Evolutionary conservation across 2,329 filamentous ascomycete species (phyloP).

Genomic region (Emericellopsis cladophorae): DNA sequence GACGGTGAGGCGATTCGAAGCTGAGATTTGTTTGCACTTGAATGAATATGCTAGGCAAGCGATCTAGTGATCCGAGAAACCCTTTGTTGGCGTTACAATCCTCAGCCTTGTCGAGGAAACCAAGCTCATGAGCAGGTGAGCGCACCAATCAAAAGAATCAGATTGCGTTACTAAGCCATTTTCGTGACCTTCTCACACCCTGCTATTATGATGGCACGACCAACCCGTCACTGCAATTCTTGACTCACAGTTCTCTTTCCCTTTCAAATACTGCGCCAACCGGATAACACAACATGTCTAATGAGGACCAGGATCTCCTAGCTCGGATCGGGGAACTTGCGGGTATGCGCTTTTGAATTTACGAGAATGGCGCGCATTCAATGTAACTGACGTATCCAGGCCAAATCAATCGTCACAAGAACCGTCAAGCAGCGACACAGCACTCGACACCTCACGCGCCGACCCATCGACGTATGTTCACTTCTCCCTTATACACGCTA

Average conservation of each 20-base stretch:
- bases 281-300: conserved; percentile 21
- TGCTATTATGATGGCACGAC: no score
- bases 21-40: no score
- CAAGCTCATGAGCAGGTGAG: no score
- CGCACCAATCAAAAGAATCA: no score
- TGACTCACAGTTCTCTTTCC: not conserved
- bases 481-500: not conserved
- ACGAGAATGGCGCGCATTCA: conserved; percentile 3
- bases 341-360: conserved; percentile 18
- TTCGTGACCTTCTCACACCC: no score
- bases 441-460: conserved; percentile 9
- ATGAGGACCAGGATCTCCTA: conserved; percentile 39
- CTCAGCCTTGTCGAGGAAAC: no score
- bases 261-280: not conserved
- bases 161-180: no score
- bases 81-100: no score
- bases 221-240: not conserved
- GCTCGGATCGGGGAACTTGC: conserved; percentile 40
- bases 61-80: no score
- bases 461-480: conserved; percentile 23
- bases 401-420: conserved; percentile 72
- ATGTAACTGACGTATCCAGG: conserved; percentile 30
- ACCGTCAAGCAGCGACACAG: conserved; percentile 33
- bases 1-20: no score
- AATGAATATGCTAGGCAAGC: no score